Conservation (phyloP, 495 filamentous ascomycete species). For the Neurospora sp. region DNA sequence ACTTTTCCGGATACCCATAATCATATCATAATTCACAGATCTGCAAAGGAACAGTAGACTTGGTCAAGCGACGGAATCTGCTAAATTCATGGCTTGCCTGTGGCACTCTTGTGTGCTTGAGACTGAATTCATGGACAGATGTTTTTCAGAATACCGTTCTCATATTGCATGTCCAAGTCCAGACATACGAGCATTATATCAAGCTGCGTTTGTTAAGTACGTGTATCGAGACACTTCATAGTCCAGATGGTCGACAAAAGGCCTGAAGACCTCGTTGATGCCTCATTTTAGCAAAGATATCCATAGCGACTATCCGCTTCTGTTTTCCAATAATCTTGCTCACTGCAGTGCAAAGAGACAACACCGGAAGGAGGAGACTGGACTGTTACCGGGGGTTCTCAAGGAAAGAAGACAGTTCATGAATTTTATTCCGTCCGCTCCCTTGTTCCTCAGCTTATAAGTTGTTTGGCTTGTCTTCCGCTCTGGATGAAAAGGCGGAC, state of each 20-base stretch:
- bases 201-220: neutral
- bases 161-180: neutral
- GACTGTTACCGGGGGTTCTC: neutral
- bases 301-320: neutral
- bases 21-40: neutral
- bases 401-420: neutral
- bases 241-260: neutral
- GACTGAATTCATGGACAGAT: neutral
- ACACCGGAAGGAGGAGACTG: neutral
- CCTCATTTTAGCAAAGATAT: neutral
- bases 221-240: neutral
- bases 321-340: neutral
- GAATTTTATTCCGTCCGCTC: neutral
- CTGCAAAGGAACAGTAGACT: neutral
- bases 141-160: neutral
- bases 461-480: neutral
- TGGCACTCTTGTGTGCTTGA: neutral
- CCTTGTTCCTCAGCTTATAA: neutral
- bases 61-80: neutral
- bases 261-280: neutral
- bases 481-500: neutral
- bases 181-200: neutral
- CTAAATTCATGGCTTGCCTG: neutral
- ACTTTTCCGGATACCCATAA: no score
- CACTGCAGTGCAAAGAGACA: neutral